phyloP scores from a whole-genome alignment of 2,329 filamentous ascomycete genomes.

The Phaeophleospora eucalypticola region DNA sequence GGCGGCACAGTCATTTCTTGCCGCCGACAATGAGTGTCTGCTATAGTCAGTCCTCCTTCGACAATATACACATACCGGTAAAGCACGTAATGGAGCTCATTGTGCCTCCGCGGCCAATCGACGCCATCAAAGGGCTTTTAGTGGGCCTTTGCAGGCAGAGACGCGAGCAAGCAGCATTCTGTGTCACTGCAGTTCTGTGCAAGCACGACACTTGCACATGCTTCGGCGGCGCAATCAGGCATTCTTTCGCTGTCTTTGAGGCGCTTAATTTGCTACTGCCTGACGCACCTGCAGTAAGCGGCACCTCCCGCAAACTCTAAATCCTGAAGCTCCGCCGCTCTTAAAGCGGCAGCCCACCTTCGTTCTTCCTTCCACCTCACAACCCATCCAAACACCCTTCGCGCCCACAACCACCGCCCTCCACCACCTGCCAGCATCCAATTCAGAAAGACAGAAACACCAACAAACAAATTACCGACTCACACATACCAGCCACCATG shows the following conservation, averaged over 20 bases:
- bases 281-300: neutral
- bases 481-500: slow-evolving; percentile 28
- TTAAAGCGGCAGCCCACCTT: neutral
- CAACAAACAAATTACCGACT: slow-evolving; percentile 12
- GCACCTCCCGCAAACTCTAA: neutral
- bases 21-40: too few relatives aligned
- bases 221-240: too few relatives aligned
- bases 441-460: slow-evolving; percentile 3
- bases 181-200: too few relatives aligned
- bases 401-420: slow-evolving; percentile 3
- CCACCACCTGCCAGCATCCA: slow-evolving; percentile 3
- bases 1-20: too few relatives aligned
- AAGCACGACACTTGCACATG: too few relatives aligned
- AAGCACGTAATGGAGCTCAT: too few relatives aligned
- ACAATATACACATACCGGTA: too few relatives aligned
- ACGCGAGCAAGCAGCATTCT: too few relatives aligned
- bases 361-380: neutral
- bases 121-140: too few relatives aligned
- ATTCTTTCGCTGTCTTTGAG: neutral
- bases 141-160: too few relatives aligned
- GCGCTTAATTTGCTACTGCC: neutral
- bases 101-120: too few relatives aligned
- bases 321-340: neutral
- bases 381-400: slow-evolving; percentile 5
- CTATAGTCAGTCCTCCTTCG: too few relatives aligned